These are phyloP conservation scores for Cinnamomum micranthum DNA, from an alignment of 164 flowering plant genomes.

Conservation along the genomic window DNA sequence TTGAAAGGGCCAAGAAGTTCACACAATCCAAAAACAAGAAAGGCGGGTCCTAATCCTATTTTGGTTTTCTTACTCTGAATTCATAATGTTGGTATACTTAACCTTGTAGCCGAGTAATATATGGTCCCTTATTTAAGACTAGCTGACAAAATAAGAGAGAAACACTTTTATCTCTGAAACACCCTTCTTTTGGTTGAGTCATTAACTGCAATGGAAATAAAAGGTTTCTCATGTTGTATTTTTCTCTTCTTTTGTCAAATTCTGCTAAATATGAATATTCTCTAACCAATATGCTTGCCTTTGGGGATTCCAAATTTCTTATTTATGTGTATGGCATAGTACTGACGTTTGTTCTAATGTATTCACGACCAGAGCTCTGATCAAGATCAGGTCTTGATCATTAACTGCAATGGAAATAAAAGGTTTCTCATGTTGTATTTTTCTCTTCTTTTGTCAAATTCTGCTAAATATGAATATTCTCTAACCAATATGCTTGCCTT, in stretches of 20 bases:
- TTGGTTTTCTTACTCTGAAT: background rate
- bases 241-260: background rate
- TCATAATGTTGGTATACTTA: background rate
- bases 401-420: background rate
- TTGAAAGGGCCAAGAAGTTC: slow-evolving; percentile 15
- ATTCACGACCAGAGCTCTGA: too few relatives aligned
- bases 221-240: background rate
- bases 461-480: background rate
- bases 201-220: background rate
- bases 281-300: background rate
- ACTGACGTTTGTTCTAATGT: too few relatives aligned
- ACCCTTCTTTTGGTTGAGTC: background rate
- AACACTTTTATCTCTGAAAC: background rate
- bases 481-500: background rate
- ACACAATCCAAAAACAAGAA: slow-evolving; percentile 21
- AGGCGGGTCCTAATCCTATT: slow-evolving; percentile 2
- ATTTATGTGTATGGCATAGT: background rate
- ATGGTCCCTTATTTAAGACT: background rate
- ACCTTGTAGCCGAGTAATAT: background rate
- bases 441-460: background rate
- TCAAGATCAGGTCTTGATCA: too few relatives aligned
- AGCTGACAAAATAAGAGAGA: background rate
- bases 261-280: background rate
- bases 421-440: background rate
- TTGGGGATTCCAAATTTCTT: background rate